These are phyloP conservation scores for Jatropha multifida DNA, from an alignment of 441 rosid species.

Conservation along the genomic window DNA sequence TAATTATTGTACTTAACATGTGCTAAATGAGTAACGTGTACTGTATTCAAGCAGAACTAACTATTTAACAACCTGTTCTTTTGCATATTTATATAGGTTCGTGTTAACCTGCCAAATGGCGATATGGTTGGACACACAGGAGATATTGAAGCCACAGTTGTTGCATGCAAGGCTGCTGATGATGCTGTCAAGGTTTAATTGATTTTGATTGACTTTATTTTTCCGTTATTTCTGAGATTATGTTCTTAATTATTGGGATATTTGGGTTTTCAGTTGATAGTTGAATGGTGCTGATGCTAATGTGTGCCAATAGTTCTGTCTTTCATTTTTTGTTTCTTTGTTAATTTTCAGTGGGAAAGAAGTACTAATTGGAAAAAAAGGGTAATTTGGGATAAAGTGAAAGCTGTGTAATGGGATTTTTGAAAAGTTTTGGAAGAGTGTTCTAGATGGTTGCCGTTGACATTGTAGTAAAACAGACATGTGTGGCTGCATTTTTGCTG, in stretches of 20 bases:
- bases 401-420: too few relatives aligned
- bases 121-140: slow-evolving; percentile 99
- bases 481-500: slow-evolving; percentile 2
- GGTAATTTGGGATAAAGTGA: too few relatives aligned
- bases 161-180: slow-evolving; percentile 93
- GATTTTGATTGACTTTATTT: background rate
- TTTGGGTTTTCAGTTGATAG: background rate
- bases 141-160: slow-evolving; percentile 80
- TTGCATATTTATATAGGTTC: slow-evolving; percentile 47
- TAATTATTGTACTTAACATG: slow-evolving; percentile 24
- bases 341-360: background rate
- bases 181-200: slow-evolving; percentile 74
- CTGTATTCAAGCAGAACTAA: background rate
- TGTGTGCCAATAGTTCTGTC: background rate
- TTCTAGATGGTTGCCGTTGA: background rate
- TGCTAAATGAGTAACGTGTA: background rate
- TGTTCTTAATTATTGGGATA: background rate
- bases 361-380: background rate
- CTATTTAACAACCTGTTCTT: background rate
- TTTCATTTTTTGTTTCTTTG: background rate
- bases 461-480: background rate
- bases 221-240: background rate
- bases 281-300: background rate
- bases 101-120: slow-evolving; percentile 89
- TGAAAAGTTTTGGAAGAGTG: background rate